Base-by-base conservation (phyloP, 2,329 filamentous ascomycete species). In the Sarocladium oryzae region DNA sequence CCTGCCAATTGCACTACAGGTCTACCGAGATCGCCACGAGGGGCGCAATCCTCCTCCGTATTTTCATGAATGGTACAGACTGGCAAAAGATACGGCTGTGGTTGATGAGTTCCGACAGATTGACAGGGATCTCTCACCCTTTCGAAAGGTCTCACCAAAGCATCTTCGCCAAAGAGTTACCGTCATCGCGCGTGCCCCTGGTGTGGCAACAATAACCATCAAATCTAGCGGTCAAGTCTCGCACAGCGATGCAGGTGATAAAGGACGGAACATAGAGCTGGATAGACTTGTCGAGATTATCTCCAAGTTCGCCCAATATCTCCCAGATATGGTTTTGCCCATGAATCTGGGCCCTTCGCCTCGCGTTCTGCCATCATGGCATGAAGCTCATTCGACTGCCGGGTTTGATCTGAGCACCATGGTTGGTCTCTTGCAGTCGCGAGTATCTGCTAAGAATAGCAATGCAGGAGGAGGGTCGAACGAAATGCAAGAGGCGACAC, bases 101-200 rank as follows among this genome's bases (percentile, higher is more conserved):
- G 82, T 93, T 51, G 90, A 96, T 60, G 82, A 88, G 55, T 96
- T 88, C 58, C 84, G 88, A 57, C 88, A 86, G 45, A 89, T 95
- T 51, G 83, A 88, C 57, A 75, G 83, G 51, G 83, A 88, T 55
- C 68, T 95, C 2, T 70, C 82, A 2, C 88, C 89, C 0, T 95
- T 95, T 61, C 90, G 87, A 87, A 82, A 78, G 2, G 61, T 95
- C 51, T 69, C 81, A 16, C 88, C 89, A 2, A 70, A 76, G 18
- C 79, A 79, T 5, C 82, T 95, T 32, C 77, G 88, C 38, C 76
- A 81, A 20, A 76, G 84, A 41, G 77, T 72, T 2, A 63, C 68
- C 1, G 63, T 63, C 9, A 61, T 74, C 10, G 63, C 67, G 30
- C 60, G 59, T 2, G 63, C 72, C 41, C 69, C 72, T 0, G 71